These are phyloP conservation scores for Pseudogymnoascus sp. DNA, from an alignment of 2,329 filamentous ascomycete genomes.

Conservation along the genomic window DNA sequence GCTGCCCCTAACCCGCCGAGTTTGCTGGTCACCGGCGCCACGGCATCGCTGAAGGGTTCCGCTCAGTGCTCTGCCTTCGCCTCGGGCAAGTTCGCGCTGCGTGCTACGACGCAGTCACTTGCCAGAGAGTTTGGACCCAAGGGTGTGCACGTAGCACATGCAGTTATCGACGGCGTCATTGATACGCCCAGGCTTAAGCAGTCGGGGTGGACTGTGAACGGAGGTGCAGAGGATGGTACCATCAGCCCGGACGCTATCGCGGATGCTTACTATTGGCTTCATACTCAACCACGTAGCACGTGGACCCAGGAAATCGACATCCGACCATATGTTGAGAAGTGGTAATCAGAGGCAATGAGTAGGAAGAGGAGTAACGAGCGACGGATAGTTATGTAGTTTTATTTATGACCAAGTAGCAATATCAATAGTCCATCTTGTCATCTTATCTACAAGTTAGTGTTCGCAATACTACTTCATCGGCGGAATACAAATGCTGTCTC, in stretches of 20 bases:
- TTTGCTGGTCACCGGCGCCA: constrained; percentile 80
- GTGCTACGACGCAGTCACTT: constrained; percentile 66
- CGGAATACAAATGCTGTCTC: constrained; percentile 46
- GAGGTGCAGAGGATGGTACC: constrained; percentile 49
- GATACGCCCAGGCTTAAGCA: constrained; percentile 66
- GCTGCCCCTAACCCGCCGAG: constrained; percentile 58
- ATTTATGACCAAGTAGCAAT: background rate
- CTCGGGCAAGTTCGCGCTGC: constrained; percentile 69
- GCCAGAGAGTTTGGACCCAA: constrained; percentile 77
- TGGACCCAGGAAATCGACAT: constrained; percentile 80
- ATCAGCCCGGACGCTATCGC: constrained; percentile 74
- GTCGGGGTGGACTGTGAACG: constrained; percentile 31
- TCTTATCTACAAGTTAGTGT: background rate
- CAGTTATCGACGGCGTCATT: constrained; percentile 78
- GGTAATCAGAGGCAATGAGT: background rate
- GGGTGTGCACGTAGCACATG: constrained; percentile 76
- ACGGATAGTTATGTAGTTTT: background rate
- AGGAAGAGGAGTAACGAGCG: background rate
- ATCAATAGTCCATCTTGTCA: background rate
- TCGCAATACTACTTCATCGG: background rate
- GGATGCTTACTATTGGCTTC: constrained; percentile 76
- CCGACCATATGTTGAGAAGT: constrained; percentile 76
- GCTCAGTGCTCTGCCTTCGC: constrained; percentile 65
- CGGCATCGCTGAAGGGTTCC: constrained; percentile 67
- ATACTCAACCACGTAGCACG: constrained; percentile 68